phyloP scores from a whole-genome alignment of 2,329 filamentous ascomycete genomes.

The Monosporascus sp. region DNA sequence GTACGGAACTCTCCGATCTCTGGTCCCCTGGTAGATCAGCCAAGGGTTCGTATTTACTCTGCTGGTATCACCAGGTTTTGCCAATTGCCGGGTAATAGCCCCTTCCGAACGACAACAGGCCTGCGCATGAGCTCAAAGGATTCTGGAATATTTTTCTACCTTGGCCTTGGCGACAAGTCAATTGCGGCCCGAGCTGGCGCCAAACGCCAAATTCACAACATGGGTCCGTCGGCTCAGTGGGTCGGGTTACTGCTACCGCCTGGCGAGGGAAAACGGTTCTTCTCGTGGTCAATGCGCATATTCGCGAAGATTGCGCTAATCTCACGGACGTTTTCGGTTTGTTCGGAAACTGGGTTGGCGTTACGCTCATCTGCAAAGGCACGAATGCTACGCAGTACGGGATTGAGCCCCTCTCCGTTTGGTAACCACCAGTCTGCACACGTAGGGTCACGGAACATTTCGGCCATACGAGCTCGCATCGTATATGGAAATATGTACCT shows the following conservation, averaged over 20 bases:
- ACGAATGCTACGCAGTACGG: conserved; percentile 71
- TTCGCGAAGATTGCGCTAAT: conserved; percentile 69
- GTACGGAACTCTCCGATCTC: too few relatives aligned
- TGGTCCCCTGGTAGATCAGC: too few relatives aligned
- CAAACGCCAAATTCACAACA: not conserved
- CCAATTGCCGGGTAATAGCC: too few relatives aligned
- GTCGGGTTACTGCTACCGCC: not conserved
- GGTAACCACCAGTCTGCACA: conserved; percentile 87
- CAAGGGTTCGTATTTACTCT: too few relatives aligned
- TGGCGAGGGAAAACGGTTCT: too few relatives aligned
- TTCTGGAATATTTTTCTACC: too few relatives aligned
- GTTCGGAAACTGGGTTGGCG: conserved; percentile 50
- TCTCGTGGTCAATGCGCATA: conserved; percentile 42
- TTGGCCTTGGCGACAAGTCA: too few relatives aligned
- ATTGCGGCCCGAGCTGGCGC: not conserved
- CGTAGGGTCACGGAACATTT: conserved; percentile 66
- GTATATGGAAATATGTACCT: conserved; percentile 81
- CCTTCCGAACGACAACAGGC: too few relatives aligned
- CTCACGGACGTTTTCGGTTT: conserved; percentile 64
- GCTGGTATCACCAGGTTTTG: too few relatives aligned
- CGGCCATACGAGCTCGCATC: conserved; percentile 70
- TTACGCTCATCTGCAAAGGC: conserved; percentile 77
- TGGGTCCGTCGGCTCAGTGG: not conserved
- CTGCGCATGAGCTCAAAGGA: too few relatives aligned
- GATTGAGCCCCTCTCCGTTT: conserved; percentile 69